Evolutionary conservation across 306 rosid genomes (phyloP).

Genomic region (Cicer bijugum): DNA sequence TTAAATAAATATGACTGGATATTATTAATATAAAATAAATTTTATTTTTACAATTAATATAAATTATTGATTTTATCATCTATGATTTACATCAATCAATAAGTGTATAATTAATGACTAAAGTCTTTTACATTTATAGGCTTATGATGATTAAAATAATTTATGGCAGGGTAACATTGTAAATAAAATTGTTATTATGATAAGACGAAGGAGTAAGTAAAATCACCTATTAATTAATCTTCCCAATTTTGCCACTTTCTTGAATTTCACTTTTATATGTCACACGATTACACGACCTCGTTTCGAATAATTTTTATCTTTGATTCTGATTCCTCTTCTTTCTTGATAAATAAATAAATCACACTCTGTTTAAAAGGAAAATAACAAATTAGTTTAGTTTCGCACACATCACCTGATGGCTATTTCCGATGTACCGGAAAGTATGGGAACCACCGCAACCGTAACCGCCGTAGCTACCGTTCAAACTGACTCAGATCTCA

Average conservation of each 20-base stretch:
- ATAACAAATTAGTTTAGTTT: not conserved
- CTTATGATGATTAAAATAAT: too few species aligned
- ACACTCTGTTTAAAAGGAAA: not conserved
- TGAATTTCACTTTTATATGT: not conserved
- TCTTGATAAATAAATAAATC: not conserved
- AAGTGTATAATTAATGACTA: too few species aligned
- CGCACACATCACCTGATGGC: slow-evolving; percentile 55
- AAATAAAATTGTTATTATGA: too few species aligned
- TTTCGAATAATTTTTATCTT: slow-evolving; percentile 23
- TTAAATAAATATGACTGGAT: too few species aligned
- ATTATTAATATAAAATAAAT: too few species aligned
- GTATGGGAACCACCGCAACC: slow-evolving; percentile 30
- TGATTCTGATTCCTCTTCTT: slow-evolving; percentile 23
- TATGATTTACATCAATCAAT: too few species aligned
- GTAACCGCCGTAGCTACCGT: slow-evolving; percentile 15
- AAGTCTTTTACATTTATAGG: too few species aligned
- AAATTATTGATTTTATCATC: too few species aligned
- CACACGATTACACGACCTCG: slow-evolving; percentile 11
- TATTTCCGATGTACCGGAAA: slow-evolving; percentile 59
- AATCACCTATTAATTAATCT: not conserved
- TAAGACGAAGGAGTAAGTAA: not conserved
- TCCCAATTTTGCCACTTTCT: not conserved
- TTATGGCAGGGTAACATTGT: too few species aligned
- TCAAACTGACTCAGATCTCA: slow-evolving; percentile 58
- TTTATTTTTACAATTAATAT: too few species aligned